Conservation (phyloP, 2,329 filamentous ascomycete genomes). For the Ceratocystis ficicola region DNA sequence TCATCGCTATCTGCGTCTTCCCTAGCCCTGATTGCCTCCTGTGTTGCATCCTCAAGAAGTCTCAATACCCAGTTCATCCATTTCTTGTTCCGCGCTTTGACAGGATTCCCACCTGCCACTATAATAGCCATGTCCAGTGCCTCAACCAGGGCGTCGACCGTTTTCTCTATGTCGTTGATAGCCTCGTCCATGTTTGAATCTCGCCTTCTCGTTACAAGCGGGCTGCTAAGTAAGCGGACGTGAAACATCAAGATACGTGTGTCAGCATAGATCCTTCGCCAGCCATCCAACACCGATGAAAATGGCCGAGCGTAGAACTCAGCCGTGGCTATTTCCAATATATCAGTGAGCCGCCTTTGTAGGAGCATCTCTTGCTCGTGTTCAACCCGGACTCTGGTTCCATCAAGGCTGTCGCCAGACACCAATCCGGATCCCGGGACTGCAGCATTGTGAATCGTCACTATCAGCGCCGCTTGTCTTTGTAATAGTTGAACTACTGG, state of each 20-base stretch:
- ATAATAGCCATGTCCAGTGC: constrained; percentile 66
- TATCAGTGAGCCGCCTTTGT: constrained; percentile 16
- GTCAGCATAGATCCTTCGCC: constrained; percentile 61
- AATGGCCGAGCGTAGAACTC: constrained; percentile 22
- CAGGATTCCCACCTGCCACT: constrained; percentile 31
- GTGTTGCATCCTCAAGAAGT: constrained; percentile 18
- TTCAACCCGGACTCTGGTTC: not conserved
- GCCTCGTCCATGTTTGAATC: not conserved
- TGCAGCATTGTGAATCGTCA: not conserved
- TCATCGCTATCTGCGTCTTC: constrained; percentile 10
- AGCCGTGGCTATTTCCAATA: constrained; percentile 17
- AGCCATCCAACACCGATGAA: constrained; percentile 44
- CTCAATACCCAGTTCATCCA: constrained; percentile 21
- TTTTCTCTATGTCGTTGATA: constrained; percentile 17
- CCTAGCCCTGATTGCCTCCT: not conserved
- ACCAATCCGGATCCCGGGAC: not conserved
- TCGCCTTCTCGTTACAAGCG: not conserved
- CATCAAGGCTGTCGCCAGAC: not conserved
- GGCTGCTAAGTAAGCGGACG: constrained; percentile 26
- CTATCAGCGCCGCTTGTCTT: constrained; percentile 12
- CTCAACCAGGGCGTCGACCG: constrained; percentile 47
- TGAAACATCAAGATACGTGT: constrained; percentile 53
- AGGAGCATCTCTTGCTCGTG: not conserved
- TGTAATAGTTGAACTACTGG: constrained; percentile 17
- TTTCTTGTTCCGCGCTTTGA: constrained; percentile 19